Evolutionary conservation across 208 protist species (phyloP).

Genomic region (Leishmania lainsoni): DNA sequence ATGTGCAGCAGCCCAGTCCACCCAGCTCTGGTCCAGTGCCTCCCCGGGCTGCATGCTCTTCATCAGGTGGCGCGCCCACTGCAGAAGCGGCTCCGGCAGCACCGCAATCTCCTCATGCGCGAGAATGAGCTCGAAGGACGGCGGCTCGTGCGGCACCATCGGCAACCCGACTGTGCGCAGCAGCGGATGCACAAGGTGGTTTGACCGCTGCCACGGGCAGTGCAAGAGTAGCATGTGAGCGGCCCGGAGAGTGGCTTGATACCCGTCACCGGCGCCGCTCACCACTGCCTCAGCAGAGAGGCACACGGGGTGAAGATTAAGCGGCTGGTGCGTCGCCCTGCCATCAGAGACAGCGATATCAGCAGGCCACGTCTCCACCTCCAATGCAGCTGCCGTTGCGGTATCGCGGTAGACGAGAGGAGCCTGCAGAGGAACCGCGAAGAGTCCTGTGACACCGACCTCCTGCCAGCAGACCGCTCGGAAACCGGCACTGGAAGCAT

Average conservation of each 20-base stretch:
- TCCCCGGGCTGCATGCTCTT: conserved; percentile 31
- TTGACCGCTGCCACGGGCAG: conserved; percentile 39
- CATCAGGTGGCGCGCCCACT: conserved; percentile 29
- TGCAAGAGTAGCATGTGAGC: conserved; percentile 52
- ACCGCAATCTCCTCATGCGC: conserved; percentile 35
- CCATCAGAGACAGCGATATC: neutral
- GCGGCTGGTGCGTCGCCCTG: neutral
- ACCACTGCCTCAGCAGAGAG: neutral
- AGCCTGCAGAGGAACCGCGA: conserved; percentile 44
- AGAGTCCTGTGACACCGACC: conserved; percentile 66
- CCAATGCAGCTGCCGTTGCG: conserved; percentile 2
- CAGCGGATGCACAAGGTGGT: conserved; percentile 62
- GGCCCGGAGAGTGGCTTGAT: neutral
- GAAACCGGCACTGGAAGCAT: neutral
- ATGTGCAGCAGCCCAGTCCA: conserved; percentile 47
- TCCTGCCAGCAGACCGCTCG: conserved; percentile 62
- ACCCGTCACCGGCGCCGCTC: neutral
- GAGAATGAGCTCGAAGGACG: conserved; percentile 32
- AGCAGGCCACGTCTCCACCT: neutral
- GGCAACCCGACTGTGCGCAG: conserved; percentile 28
- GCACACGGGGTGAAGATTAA: conserved; percentile 24
- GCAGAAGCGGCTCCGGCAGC: conserved; percentile 33
- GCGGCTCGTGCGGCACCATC: conserved; percentile 25
- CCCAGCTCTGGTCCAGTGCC: conserved; percentile 35
- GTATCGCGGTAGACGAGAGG: conserved; percentile 37